Evolutionary conservation across 176 grass and related monocot species (phyloP).

Genomic region (Phoenix roebelenii): DNA sequence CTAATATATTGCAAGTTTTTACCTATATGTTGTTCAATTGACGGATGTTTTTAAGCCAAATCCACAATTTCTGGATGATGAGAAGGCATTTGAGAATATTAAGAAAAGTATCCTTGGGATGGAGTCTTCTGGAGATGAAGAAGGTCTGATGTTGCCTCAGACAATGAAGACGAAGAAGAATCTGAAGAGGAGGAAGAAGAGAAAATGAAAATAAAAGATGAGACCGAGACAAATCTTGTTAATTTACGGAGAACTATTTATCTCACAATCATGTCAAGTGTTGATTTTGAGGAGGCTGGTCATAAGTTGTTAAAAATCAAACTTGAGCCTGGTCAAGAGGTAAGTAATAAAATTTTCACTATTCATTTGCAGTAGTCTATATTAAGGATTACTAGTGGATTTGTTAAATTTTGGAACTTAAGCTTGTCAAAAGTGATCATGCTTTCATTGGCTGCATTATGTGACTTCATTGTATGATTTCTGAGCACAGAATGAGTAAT

Average conservation of each 20-base stretch:
- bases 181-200: slow-evolving; percentile 70
- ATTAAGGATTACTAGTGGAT: too few relatives aligned
- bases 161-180: slow-evolving; percentile 63
- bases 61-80: slow-evolving; percentile 70
- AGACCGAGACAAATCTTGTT: slow-evolving; percentile 84
- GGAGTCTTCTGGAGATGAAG: slow-evolving; percentile 75
- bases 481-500: too few relatives aligned
- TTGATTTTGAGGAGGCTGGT: slow-evolving; percentile 99
- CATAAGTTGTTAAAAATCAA: slow-evolving; percentile 98
- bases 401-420: too few relatives aligned
- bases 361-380: neutral
- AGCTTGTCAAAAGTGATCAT: too few relatives aligned
- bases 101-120: slow-evolving; percentile 72
- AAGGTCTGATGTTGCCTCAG: slow-evolving; percentile 53
- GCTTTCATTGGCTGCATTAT: too few relatives aligned
- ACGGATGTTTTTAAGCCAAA: slow-evolving; percentile 91
- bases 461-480: too few relatives aligned
- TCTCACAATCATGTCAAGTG: slow-evolving; percentile 96
- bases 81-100: slow-evolving; percentile 80
- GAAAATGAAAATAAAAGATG: slow-evolving; percentile 80
- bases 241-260: slow-evolving; percentile 94
- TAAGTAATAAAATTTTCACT: slow-evolving; percentile 19
- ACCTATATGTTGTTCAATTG: slow-evolving; percentile 3
- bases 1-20: too few relatives aligned
- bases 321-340: slow-evolving; percentile 96